Percentiles rank a stretch among this genome's conserved stretches.
These are phyloP conservation scores for Populus trichocarpa DNA, from an alignment of 441 rosid species.

Conservation along the genomic window DNA sequence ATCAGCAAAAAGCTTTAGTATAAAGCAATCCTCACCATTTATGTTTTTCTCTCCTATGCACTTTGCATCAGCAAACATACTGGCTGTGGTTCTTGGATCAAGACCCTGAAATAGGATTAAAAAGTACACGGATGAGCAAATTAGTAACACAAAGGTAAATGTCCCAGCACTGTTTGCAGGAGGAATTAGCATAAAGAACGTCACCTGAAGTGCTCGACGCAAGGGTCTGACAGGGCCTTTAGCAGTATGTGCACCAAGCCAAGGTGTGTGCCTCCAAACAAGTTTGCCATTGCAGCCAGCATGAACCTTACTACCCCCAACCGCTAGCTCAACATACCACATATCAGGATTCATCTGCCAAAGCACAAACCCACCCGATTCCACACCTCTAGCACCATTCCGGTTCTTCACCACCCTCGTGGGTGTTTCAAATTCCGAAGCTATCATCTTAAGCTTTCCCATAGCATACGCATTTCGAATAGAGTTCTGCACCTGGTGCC, in stretches of 20 bases:
- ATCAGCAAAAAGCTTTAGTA: conserved; percentile 70
- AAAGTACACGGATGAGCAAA: not conserved
- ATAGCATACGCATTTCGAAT: conserved; percentile 77
- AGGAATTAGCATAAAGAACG: conserved; percentile 4
- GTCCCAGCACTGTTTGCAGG: not conserved
- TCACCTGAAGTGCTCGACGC: conserved; percentile 97
- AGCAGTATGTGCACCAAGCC: conserved; percentile 92
- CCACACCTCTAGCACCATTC: conserved; percentile 42
- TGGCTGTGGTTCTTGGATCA: conserved; percentile 80
- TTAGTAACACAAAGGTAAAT: not conserved
- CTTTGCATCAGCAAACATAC: conserved; percentile 71
- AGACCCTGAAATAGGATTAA: conserved; percentile 65
- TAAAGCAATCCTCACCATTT: conserved; percentile 89
- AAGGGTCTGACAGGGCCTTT: conserved; percentile 93
- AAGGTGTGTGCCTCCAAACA: conserved; percentile 95
- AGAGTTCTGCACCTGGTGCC: conserved; percentile 66
- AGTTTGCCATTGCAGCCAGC: conserved; percentile 97
- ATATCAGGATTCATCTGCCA: conserved; percentile 98
- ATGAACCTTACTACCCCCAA: conserved; percentile 80
- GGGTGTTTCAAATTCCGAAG: conserved; percentile 79
- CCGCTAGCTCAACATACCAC: conserved; percentile 97
- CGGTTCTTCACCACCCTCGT: conserved; percentile 57
- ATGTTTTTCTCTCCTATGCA: conserved; percentile 81
- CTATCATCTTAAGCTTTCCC: conserved; percentile 81
- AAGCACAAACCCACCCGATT: conserved; percentile 84